Evolutionary conservation across 176 grass and related monocot genomes (phyloP), one percentile per base, ranked within the genome.

Genomic region (Elaeis guineensis): DNA sequence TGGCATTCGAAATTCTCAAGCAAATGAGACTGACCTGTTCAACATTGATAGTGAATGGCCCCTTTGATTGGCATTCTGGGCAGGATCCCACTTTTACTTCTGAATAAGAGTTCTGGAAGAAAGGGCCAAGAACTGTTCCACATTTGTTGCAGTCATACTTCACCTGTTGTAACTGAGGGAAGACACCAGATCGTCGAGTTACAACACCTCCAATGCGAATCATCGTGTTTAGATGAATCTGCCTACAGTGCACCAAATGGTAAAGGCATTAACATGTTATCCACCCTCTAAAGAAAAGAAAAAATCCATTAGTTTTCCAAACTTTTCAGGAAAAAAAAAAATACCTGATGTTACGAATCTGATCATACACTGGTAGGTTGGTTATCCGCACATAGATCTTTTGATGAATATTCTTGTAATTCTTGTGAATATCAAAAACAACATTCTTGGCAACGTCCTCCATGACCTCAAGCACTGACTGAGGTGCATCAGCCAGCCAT

Each of bases 221-320:
- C 93, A 98, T 98, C 56, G 87, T 92, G 75, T 98, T 98, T 51
- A 98, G 82, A 77, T 98, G 93, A 66, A 98, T 92, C 83, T 98
- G 93, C 70, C 87, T 97, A 60, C 62, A 52, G 50, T 64, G 61
- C 25, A 51, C 51, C 25, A 55, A 54, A 29, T 25, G 5, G 12
- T 7, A 54, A 18, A 50, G 16, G 11, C 17, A 55, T 55, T 14
- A 29, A 3, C 11, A 44, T 44, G 35, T 3, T 14, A 44, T 44
- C 35, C 9, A 44, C 35, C 35, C 8, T 44, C 35, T 14, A 14
- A 44, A 44, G 35, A 44, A 44, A 63, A n/a, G 2, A 21, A 19
- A 55, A 55, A 67, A 12, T 12, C 35, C 8, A 44, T 44, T 9
- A 9, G 11, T 44, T 12, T 44, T 44, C 3, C 2, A 14, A 2